These are phyloP conservation scores for Dendrothele bispora DNA, from an alignment of 768 basidiomycete species.

Conservation along the genomic window DNA sequence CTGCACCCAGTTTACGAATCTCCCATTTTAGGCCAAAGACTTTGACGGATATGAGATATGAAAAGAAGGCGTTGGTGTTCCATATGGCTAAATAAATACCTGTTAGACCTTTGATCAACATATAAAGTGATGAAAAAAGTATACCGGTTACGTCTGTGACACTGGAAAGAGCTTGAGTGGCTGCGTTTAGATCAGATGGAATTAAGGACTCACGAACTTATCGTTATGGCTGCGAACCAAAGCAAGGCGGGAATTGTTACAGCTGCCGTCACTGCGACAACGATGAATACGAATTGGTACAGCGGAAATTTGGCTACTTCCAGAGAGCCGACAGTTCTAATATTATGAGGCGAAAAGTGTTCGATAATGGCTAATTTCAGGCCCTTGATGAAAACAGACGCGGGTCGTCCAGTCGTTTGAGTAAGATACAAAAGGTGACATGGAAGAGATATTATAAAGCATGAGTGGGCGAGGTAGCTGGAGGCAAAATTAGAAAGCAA, in stretches of 20 bases:
- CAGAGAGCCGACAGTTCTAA: conserved; percentile 25
- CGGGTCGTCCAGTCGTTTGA: conserved; percentile 45
- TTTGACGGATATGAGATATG: conserved; percentile 82
- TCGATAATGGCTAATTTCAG: conserved; percentile 51
- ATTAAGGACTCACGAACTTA: conserved; percentile 64
- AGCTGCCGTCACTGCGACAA: conserved; percentile 56
- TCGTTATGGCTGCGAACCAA: conserved; percentile 73
- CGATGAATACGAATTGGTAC: conserved; percentile 35
- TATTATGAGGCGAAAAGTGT: conserved; percentile 38
- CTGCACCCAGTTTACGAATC: conserved; percentile 62
- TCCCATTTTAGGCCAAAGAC: conserved; percentile 67
- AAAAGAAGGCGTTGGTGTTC: conserved; percentile 91
- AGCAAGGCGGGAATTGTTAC: conserved; percentile 65
- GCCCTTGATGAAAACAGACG: conserved; percentile 47
- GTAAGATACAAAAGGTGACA: conserved; percentile 73
- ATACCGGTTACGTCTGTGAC: conserved; percentile 78
- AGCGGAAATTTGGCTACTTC: conserved; percentile 36
- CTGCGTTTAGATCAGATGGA: conserved; percentile 3
- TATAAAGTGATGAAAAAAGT: conserved; percentile 7
- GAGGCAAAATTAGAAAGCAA: conserved; percentile 5
- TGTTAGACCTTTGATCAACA: conserved; percentile 10
- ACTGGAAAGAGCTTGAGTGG: conserved; percentile 35
- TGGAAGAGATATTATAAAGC: conserved; percentile 77
- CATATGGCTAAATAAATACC: conserved; percentile 55
- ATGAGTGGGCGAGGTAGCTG: conserved; percentile 87